phyloP scores from a whole-genome alignment of 306 rosid species.

The Cyamopsis tetragonoloba region DNA sequence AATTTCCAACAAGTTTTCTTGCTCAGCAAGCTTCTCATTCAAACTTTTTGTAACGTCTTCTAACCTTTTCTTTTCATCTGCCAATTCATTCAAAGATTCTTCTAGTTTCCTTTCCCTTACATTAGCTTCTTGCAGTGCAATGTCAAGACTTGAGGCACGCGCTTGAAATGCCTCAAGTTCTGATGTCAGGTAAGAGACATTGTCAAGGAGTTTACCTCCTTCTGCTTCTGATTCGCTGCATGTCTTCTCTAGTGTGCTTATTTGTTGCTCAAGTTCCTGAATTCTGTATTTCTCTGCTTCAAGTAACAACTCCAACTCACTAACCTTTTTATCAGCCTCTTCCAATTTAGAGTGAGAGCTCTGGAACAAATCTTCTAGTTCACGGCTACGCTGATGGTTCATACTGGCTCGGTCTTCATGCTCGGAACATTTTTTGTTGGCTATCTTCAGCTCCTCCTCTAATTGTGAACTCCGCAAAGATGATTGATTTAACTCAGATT shows the following conservation, averaged over 20 bases:
- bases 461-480: constrained; percentile 45
- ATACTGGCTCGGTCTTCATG: constrained; percentile 71
- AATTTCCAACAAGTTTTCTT: constrained; percentile 64
- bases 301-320: constrained; percentile 79
- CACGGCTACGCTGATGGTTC: constrained; percentile 66
- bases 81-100: constrained; percentile 46
- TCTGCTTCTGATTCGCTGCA: constrained; percentile 52
- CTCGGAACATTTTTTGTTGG: constrained; percentile 53
- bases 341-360: constrained; percentile 66
- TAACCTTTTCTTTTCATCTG: constrained; percentile 62
- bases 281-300: constrained; percentile 88
- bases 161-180: constrained; percentile 77
- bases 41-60: constrained; percentile 55
- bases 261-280: constrained; percentile 86
- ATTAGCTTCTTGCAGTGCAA: constrained; percentile 45
- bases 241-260: constrained; percentile 58
- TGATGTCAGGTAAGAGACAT: constrained; percentile 50
- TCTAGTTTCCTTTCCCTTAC: constrained; percentile 59
- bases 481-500: constrained; percentile 58
- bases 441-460: constrained; percentile 66
- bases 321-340: constrained; percentile 58
- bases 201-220: constrained; percentile 45
- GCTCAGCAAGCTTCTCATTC: constrained; percentile 62
- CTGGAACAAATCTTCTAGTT: constrained; percentile 89
- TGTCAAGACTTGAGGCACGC: constrained; percentile 57